A percentile compares a stretch with the other conserved stretches of the same genome.
Conservation (phyloP, 2,329 filamentous ascomycete genomes). For the Chaetomiaceae sp. region DNA sequence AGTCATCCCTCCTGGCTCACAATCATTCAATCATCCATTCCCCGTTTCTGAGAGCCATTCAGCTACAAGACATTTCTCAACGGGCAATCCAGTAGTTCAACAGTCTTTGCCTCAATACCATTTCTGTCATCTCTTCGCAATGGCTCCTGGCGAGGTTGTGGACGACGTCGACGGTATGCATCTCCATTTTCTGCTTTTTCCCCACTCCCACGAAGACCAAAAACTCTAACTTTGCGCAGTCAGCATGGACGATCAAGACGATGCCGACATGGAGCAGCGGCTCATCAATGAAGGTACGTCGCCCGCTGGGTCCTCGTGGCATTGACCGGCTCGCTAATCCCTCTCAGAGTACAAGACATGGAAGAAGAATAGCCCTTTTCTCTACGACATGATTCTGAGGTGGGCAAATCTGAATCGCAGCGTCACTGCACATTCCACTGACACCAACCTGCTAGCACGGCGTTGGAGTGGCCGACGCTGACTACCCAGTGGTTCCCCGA, state of each 20-base stretch:
- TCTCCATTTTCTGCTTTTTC: neutral
- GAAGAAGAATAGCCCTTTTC: conserved; percentile 99
- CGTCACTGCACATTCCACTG: too few relatives aligned
- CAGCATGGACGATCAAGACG: conserved; percentile 60
- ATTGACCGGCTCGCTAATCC: conserved; percentile 1
- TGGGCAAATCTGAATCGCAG: conserved; percentile 32
- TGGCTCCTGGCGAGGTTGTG: conserved; percentile 46
- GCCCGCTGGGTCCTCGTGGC: neutral
- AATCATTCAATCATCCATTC: neutral
- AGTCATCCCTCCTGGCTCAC: too few relatives aligned
- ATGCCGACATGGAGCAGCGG: conserved; percentile 72
- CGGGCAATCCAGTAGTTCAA: neutral
- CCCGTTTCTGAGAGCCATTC: neutral
- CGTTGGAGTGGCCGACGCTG: conserved; percentile 93
- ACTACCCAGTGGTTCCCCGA: conserved; percentile 99
- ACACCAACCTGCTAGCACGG: too few relatives aligned
- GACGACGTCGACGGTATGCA: conserved; percentile 48
- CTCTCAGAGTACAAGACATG: conserved; percentile 92
- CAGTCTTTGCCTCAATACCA: neutral
- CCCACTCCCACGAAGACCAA: neutral
- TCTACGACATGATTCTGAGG: conserved; percentile 96
- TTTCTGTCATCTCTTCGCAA: conserved; percentile 26
- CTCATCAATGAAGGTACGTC: conserved; percentile 81
- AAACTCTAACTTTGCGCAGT: conserved; percentile 33
- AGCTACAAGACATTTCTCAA: neutral